Conservation (phyloP, 1,284 basidiomycete species). For the Microbotryum scabiosae region DNA sequence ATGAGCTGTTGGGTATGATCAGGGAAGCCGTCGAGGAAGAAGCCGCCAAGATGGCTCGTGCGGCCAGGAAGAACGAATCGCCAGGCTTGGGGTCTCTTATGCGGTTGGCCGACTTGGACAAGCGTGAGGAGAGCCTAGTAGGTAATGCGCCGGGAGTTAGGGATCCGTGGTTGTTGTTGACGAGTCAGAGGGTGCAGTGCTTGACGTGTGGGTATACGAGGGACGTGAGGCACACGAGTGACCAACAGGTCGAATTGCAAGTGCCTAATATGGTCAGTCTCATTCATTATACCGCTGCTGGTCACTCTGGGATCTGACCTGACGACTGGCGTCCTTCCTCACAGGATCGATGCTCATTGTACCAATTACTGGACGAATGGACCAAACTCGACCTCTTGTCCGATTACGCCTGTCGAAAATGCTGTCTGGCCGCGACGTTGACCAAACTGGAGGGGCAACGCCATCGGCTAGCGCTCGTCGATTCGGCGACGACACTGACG, state of each 20-base stretch:
- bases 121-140: background rate
- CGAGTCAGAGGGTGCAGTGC: constrained; percentile 71
- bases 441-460: constrained; percentile 53
- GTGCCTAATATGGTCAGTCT: constrained; percentile 48
- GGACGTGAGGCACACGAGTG: constrained; percentile 75
- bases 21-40: constrained; percentile 80
- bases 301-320: background rate
- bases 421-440: constrained; percentile 64
- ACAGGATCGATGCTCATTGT: constrained; percentile 53
- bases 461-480: constrained; percentile 43
- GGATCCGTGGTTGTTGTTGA: constrained; percentile 61
- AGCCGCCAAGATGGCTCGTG: constrained; percentile 38
- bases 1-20: constrained; percentile 85
- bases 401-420: constrained; percentile 76
- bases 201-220: constrained; percentile 75
- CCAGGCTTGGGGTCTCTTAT: background rate
- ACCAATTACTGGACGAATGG: constrained; percentile 68
- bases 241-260: constrained; percentile 70
- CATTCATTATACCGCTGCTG: background rate
- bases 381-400: constrained; percentile 69
- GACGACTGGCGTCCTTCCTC: constrained; percentile 38
- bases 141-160: background rate
- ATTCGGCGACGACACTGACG: background rate
- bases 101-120: too few species aligned
- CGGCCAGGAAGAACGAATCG: background rate